These are phyloP conservation scores for Pneumocystis wakefieldiae DNA, from an alignment of 1,139 yeast genomes.

Conservation along the genomic window DNA sequence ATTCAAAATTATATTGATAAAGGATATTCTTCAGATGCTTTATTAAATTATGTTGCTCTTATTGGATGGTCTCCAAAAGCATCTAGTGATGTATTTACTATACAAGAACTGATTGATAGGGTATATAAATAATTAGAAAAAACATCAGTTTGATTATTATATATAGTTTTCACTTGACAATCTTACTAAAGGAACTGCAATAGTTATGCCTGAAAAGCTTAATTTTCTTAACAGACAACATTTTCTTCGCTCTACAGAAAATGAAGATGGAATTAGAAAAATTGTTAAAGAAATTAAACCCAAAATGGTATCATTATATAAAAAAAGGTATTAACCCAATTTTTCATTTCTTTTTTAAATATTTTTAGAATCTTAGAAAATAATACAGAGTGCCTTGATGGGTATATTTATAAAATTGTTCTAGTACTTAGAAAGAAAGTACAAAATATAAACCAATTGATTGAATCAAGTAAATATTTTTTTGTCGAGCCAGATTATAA, in stretches of 20 bases:
- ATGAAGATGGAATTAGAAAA: conserved; percentile 1
- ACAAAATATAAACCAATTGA: not conserved
- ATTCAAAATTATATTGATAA: conserved; percentile 25
- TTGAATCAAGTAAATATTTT: not conserved
- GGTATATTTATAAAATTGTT: conserved; percentile 6
- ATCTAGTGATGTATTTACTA: conserved; percentile 38
- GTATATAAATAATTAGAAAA: conserved; percentile 20
- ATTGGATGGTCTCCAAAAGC: conserved; percentile 58
- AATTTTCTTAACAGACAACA: conserved; percentile 41
- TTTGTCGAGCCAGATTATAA: not conserved
- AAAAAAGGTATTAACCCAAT: not conserved
- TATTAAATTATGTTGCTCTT: conserved; percentile 71
- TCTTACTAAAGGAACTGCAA: conserved; percentile 84
- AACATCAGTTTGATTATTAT: not conserved
- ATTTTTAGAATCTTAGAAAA: not conserved
- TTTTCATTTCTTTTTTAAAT: not conserved
- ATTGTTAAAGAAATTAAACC: conserved; percentile 2
- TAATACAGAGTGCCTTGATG: not conserved
- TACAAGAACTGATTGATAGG: conserved; percentile 36
- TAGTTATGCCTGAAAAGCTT: conserved; percentile 67
- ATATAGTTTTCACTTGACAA: conserved; percentile 40
- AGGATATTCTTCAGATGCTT: conserved; percentile 73
- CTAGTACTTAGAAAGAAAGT: conserved; percentile 5
- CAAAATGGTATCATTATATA: not conserved
- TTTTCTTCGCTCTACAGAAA: conserved; percentile 4